Evolutionary conservation across 371 early-diverging fungal species (phyloP).

Genomic region (Basidiobolus meristosporus): DNA sequence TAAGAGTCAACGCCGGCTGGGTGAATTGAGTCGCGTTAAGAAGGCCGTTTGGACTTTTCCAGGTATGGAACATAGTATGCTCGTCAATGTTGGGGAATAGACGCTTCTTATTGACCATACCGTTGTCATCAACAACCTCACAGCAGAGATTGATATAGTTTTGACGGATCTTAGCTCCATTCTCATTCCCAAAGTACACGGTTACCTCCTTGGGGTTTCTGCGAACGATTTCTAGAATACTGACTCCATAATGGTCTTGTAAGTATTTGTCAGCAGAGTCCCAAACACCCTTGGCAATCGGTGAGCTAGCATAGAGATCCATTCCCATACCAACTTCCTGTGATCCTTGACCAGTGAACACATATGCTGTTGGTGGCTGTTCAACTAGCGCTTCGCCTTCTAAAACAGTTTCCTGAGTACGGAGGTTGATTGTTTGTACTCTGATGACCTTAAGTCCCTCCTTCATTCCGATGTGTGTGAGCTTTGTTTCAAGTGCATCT

Average conservation of each 20-base stretch:
- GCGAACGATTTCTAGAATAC: conserved; percentile 85
- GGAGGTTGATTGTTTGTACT: conserved; percentile 67
- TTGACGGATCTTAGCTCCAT: conserved; percentile 74
- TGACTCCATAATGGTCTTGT: conserved; percentile 73
- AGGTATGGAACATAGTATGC: conserved; percentile 66
- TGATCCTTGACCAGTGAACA: conserved; percentile 94
- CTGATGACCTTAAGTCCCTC: conserved; percentile 90
- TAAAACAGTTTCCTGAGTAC: conserved; percentile 68
- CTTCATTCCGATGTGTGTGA: conserved; percentile 89
- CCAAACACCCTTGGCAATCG: conserved; percentile 78
- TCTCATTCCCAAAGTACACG: conserved; percentile 81
- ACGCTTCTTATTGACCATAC: conserved; percentile 48
- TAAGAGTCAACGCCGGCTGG: conserved; percentile 78
- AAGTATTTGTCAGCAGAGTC: conserved; percentile 82
- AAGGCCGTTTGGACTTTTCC: conserved; percentile 77
- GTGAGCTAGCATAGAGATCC: conserved; percentile 71
- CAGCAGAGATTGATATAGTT: conserved; percentile 84
- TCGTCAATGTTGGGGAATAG: conserved; percentile 82
- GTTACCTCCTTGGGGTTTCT: conserved; percentile 74
- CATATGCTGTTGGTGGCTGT: conserved; percentile 78
- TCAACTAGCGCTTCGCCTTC: conserved; percentile 86
- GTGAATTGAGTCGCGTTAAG: conserved; percentile 92
- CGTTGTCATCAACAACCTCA: conserved; percentile 58
- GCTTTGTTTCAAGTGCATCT: conserved; percentile 70
- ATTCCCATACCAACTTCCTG: conserved; percentile 95